Evolutionary conservation across 1,284 basidiomycete genomes (phyloP).

Genomic region (Afroboletus lepidellus): DNA sequence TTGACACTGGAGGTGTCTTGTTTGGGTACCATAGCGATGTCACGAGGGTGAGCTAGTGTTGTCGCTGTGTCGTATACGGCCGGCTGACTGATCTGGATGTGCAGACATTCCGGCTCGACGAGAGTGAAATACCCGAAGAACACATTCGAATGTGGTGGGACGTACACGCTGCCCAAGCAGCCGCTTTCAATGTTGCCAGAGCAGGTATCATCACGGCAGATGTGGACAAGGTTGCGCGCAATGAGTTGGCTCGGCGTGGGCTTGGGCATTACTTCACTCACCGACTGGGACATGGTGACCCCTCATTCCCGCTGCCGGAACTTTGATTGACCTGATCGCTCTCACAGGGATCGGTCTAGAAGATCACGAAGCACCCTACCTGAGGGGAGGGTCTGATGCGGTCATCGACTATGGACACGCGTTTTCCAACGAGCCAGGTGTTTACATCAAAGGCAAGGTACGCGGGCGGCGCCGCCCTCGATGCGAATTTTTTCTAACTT

Average conservation of each 20-base stretch:
- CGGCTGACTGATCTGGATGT: not conserved
- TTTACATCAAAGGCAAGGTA: constrained; percentile 77
- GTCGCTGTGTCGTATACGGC: not conserved
- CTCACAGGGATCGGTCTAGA: constrained; percentile 75
- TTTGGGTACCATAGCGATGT: constrained; percentile 79
- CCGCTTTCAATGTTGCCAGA: constrained; percentile 50
- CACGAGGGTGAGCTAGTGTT: constrained; percentile 55
- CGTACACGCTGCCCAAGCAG: constrained; percentile 64
- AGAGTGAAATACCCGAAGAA: constrained; percentile 52
- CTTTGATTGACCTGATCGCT: constrained; percentile 13
- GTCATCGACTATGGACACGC: constrained; percentile 64
- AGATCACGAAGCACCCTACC: constrained; percentile 79
- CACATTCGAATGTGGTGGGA: constrained; percentile 65
- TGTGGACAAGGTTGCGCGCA: constrained; percentile 71
- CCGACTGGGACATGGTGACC: constrained; percentile 71
- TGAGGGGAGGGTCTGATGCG: constrained; percentile 64
- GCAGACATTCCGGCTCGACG: constrained; percentile 69
- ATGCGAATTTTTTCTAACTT: constrained; percentile 6
- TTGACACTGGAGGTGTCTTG: constrained; percentile 71
- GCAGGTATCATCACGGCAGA: constrained; percentile 50
- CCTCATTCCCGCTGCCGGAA: constrained; percentile 4
- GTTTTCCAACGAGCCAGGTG: constrained; percentile 82
- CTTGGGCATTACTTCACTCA: constrained; percentile 75
- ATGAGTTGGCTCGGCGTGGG: constrained; percentile 45
- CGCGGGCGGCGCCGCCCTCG: constrained; percentile 13